These are phyloP conservation scores for Lasiodiplodia gonubiensis DNA, from an alignment of 2,329 filamentous ascomycete genomes.

Conservation along the genomic window DNA sequence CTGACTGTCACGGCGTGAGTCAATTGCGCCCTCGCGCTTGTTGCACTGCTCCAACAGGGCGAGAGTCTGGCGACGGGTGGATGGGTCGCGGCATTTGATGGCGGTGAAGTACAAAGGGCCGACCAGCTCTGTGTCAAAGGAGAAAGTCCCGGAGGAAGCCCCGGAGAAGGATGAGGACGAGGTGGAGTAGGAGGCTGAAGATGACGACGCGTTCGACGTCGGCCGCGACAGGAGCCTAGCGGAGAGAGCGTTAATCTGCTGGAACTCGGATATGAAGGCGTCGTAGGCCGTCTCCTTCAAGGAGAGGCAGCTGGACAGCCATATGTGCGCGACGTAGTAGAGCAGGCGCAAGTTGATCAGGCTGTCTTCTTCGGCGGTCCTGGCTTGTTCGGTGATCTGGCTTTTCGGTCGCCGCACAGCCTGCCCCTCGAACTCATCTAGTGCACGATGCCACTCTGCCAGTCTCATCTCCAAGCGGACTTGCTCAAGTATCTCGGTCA, in stretches of 20 bases:
- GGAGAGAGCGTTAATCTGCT: conserved; percentile 14
- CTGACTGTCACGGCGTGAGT: conserved; percentile 3
- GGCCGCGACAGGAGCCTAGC: background rate
- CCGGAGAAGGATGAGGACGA: background rate
- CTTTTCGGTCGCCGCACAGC: background rate
- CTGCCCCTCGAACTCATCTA: conserved; percentile 4
- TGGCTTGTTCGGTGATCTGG: background rate
- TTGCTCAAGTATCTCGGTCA: conserved; percentile 21
- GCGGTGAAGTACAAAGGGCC: conserved; percentile 53
- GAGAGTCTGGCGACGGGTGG: conserved; percentile 8
- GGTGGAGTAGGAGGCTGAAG: background rate
- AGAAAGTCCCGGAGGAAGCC: background rate
- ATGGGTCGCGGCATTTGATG: conserved; percentile 52
- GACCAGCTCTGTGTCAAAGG: conserved; percentile 18
- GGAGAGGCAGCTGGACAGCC: conserved; percentile 20
- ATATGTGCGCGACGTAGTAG: conserved; percentile 21
- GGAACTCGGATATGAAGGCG: conserved; percentile 18
- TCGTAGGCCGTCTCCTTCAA: conserved; percentile 14
- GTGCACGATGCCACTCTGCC: conserved; percentile 13
- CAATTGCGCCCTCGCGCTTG: conserved; percentile 19
- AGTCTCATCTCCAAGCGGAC: conserved; percentile 17
- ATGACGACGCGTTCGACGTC: background rate
- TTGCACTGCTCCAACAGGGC: conserved; percentile 13
- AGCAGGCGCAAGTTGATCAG: conserved; percentile 13
- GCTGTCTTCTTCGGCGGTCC: conserved; percentile 11